Conservation (phyloP, 176 grass and related monocot species). For the Aegilops umbellulata region DNA sequence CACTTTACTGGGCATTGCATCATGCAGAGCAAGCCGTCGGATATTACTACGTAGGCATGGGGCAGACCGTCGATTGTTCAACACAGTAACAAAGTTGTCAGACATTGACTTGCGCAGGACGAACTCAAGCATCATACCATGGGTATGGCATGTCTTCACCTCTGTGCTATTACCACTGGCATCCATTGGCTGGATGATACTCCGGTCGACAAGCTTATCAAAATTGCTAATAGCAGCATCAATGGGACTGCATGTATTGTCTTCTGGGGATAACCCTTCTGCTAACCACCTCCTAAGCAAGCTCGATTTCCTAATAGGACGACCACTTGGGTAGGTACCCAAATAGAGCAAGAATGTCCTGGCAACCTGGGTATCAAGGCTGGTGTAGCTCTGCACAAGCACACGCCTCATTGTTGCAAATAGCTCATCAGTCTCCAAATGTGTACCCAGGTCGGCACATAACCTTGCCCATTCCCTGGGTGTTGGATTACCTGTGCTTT, state of each 20-base stretch:
- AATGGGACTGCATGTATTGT: rapidly evolving
- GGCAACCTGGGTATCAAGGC: background rate
- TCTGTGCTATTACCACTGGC: background rate
- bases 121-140: background rate
- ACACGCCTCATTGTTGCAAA: background rate
- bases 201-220: background rate
- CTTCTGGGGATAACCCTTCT: rapidly evolving
- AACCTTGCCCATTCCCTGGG: background rate
- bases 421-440: background rate
- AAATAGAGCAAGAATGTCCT: background rate
- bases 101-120: background rate
- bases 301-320: background rate
- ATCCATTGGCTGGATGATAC: background rate
- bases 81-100: background rate
- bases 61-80: rapidly evolving
- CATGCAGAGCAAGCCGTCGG: background rate
- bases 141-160: background rate
- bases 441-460: background rate
- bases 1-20: background rate
- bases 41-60: background rate
- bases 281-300: background rate
- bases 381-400: background rate
- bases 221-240: background rate
- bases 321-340: background rate
- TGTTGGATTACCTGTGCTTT: background rate